Base-by-base conservation (phyloP, 106 monocot genomes). In the Dendrobium nobile region DNA sequence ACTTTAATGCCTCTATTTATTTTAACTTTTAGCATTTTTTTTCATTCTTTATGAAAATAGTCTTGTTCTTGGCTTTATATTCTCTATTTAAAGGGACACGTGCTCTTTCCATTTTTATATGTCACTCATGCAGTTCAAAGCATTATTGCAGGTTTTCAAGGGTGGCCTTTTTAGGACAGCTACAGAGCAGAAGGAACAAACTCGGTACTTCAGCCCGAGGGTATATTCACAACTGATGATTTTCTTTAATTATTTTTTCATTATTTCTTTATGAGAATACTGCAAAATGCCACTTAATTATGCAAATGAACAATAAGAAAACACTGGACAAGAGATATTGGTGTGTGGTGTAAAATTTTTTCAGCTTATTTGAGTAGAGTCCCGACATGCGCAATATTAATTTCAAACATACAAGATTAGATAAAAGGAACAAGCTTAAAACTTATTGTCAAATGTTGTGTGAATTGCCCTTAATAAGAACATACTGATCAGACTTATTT, bases 181-280 rank as follows among this genome's bases (percentile, higher is more conserved):
- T 65, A 98, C 98, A 18, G 98, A 98, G 77, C 90, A 94, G 40
- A 98, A 91, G 80, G 98, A 98, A 75, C 98, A 98, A 47, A 98
- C 92, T 47, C 86, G 98, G 47, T 98, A 98, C 54, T 98, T 98
- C 78, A 92, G 92, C 89, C 89, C 89, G 83, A 95, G 80, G 86
- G 98, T 95, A 83, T 27, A 27, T 78, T 77, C 45, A 27, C 4
- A 47, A 37, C 24, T 28, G 7, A 76, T 48, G 11, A 51, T n/a
- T 18, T 75, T 37, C 8, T 3, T 70, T 33, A 70, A 33, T 70
- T 70, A 24, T 16, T 44, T 74, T 44, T 44, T 44, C 4, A 1
- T 37, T 70, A 15, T 4, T 40, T 70, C 7, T 40, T 37, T 70
- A 31, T 70, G 70, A 17, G 37, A 70, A 70, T 70, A 37, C 37